Evolutionary conservation across 1,284 basidiomycete species (phyloP), one percentile per base, ranked within the genome.

Genomic region (Microstroma glucosiphilum): DNA sequence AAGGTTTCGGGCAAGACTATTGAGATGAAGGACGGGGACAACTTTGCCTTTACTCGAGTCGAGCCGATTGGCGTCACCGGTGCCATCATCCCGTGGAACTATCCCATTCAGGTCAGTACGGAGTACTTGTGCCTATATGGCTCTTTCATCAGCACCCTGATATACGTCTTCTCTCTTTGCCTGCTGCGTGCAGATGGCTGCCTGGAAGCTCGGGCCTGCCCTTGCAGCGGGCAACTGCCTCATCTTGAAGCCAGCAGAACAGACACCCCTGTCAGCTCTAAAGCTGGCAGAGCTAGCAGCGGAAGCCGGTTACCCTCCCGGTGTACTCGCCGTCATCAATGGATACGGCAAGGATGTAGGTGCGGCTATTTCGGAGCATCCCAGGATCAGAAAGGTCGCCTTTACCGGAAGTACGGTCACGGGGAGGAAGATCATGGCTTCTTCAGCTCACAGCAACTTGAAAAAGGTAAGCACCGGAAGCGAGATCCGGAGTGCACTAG

Each of bases 251-350:
- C 58, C 66, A 30, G 61, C 61, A 21, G 70, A 72, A 48, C 69
- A 73, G 56, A 59, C 66, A 4, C 71, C 71, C 12, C 63, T 72
- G 25, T 40, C 65, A 30, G 68, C 60, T 19, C 57, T 71, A 9
- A 43, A 59, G 17, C 42, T 72, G 23, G 70, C 63, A 49, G 58
- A 60, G 46, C 60, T 71, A 23, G 56, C 58, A 11, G 61, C 61
- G 37, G 62, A 71, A 41, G 72, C 70, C 19, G 72, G 72, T 12
- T 65, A 74, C 58, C 72, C 72, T 8, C 75, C 76, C 11, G 76
- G 72, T 21, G 63, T 74, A 23, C 42, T 74, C 49, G 61, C 62
- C n/a, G 43, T 70, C 23, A 19, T 74, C 30, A 64, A 64, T 40
- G 62, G 62, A 12, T 42, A 30, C 15, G 62, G 62, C 12, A 21